Evolutionary conservation across 2,329 filamentous ascomycete genomes (phyloP).

Genomic region (Ophiostoma himal-ulmi): DNA sequence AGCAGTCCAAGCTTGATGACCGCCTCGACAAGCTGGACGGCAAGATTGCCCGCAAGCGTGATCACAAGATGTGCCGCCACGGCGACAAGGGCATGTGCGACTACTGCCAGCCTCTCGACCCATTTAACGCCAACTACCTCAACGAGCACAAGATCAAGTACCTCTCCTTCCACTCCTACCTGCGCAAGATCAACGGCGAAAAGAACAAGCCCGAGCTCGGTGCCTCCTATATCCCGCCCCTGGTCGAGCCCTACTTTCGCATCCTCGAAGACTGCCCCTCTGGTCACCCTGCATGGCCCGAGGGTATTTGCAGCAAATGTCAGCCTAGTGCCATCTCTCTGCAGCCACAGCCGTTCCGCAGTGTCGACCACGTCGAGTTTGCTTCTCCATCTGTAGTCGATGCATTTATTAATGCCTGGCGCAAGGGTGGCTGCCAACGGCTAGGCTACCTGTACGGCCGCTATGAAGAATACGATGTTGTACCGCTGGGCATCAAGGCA

Average conservation of each 20-base stretch:
- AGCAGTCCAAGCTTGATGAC: slow-evolving; percentile 83
- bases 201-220: slow-evolving; percentile 95
- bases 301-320: slow-evolving; percentile 96
- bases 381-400: slow-evolving; percentile 79
- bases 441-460: slow-evolving; percentile 86
- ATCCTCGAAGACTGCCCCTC: slow-evolving; percentile 86
- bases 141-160: slow-evolving; percentile 98
- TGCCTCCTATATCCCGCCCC: slow-evolving; percentile 90
- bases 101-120: slow-evolving; percentile 95
- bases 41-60: slow-evolving; percentile 72
- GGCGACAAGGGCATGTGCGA: slow-evolving; percentile 98
- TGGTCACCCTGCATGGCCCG: slow-evolving; percentile 87
- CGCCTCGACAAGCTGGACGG: slow-evolving; percentile 79
- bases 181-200: slow-evolving; percentile 89
- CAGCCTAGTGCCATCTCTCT: slow-evolving; percentile 95
- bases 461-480: slow-evolving; percentile 84
- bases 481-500: slow-evolving; percentile 90
- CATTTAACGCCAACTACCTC: slow-evolving; percentile 83
- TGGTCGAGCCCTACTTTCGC: slow-evolving; percentile 87
- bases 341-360: slow-evolving; percentile 87
- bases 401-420: slow-evolving; percentile 86
- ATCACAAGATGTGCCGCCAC: slow-evolving; percentile 87
- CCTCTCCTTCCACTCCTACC: slow-evolving; percentile 87
- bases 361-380: slow-evolving; percentile 98
- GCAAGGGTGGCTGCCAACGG: slow-evolving; percentile 75